These are phyloP conservation scores for Arctium minus DNA, from an alignment of 129 eudicot genomes.

Conservation along the genomic window DNA sequence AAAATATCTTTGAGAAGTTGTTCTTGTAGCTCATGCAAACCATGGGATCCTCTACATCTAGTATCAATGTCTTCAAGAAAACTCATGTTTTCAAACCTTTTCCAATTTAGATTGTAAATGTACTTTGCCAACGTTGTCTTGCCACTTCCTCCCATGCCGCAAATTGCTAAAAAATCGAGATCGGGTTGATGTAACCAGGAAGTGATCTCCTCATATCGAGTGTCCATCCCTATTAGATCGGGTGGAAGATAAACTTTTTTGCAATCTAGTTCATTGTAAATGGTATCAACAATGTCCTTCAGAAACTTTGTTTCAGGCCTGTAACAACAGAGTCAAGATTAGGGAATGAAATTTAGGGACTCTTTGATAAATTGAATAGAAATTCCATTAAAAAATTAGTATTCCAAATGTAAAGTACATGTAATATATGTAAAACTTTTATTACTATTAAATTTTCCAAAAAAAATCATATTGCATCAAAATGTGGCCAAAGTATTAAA, in stretches of 20 bases:
- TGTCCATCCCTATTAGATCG: not conserved
- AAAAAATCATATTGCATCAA: not conserved
- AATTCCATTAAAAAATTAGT: not conserved
- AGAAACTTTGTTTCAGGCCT: not conserved
- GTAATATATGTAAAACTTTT: not conserved
- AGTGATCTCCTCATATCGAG: not conserved
- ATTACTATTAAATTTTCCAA: not conserved
- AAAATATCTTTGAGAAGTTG: not conserved
- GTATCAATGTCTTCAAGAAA: slow-evolving; percentile 1
- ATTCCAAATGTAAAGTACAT: not conserved
- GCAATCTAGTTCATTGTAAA: not conserved
- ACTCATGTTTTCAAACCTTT: not conserved
- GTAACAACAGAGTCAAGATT: not conserved
- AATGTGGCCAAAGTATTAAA: not conserved
- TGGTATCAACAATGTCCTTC: slow-evolving; percentile 6
- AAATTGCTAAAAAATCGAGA: slow-evolving; percentile 7
- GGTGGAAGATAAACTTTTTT: slow-evolving; percentile 1
- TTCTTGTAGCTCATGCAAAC: not conserved
- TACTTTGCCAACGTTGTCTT: slow-evolving; percentile 11
- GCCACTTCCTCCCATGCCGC: slow-evolving; percentile 25
- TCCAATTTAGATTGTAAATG: not conserved
- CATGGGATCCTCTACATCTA: not conserved
- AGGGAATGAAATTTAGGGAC: not conserved
- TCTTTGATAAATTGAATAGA: not conserved
- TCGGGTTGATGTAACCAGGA: not conserved